phyloP scores from a whole-genome alignment of 176 grass and related monocot genomes.

The Leersia perrieri region DNA sequence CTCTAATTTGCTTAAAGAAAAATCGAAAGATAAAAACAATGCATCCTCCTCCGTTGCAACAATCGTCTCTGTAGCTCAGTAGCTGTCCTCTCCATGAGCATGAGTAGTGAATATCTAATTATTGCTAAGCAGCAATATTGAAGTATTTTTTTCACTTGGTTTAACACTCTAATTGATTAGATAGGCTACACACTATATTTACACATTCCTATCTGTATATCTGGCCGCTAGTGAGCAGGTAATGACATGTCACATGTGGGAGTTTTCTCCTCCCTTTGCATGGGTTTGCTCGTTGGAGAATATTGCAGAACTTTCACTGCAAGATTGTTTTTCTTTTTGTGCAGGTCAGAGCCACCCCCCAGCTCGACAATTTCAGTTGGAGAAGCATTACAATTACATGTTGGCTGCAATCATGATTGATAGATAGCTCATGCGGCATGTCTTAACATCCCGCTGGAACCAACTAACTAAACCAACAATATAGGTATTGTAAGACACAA shows the following conservation, averaged over 20 bases:
- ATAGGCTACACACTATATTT: background rate
- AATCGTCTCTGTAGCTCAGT: background rate
- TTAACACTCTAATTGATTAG: background rate
- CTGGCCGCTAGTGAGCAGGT: slow-evolving; percentile 27
- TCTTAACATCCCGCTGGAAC: slow-evolving; percentile 18
- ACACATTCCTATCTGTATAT: too few species aligned
- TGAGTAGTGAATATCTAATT: background rate
- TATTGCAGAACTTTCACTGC: slow-evolving; percentile 4
- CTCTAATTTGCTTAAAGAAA: background rate
- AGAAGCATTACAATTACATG: slow-evolving; percentile 35
- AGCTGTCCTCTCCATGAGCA: slow-evolving; percentile 17
- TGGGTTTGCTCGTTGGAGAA: slow-evolving; percentile 9
- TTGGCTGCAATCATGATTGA: slow-evolving; percentile 43
- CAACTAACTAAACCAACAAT: slow-evolving; percentile 19
- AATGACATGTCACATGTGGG: slow-evolving; percentile 15
- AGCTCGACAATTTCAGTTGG: slow-evolving; percentile 33
- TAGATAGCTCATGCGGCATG: slow-evolving; percentile 31
- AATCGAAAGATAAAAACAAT: slow-evolving; percentile 15
- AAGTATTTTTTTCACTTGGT: background rate
- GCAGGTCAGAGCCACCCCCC: slow-evolving; percentile 10
- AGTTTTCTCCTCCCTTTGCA: background rate
- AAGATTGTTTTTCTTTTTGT: background rate
- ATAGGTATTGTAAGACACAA: background rate
- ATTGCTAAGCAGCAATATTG: background rate
- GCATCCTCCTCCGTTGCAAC: slow-evolving; percentile 23